These are phyloP conservation scores for Nidularia pulvinata DNA, from an alignment of 768 basidiomycete genomes.

Conservation along the genomic window DNA sequence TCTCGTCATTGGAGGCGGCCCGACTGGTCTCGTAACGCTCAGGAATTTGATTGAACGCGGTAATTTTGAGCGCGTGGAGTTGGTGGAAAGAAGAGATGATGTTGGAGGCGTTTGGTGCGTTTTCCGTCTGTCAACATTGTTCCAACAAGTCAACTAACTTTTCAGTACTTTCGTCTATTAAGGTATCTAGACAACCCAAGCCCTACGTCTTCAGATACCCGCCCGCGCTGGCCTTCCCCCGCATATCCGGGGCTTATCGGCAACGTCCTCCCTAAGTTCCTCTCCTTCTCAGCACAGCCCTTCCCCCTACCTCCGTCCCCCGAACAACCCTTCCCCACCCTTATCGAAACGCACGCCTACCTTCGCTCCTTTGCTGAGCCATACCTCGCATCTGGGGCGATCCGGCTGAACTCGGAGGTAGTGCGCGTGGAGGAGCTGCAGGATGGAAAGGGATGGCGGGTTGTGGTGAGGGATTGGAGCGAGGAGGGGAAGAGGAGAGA, in stretches of 20 bases:
- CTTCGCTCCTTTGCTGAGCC: conserved; percentile 31
- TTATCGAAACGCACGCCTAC: conserved; percentile 34
- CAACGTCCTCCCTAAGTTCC: conserved; percentile 46
- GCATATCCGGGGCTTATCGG: conserved; percentile 48
- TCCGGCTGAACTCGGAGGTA: conserved; percentile 41
- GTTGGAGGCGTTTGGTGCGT: conserved; percentile 53
- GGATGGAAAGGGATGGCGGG: conserved; percentile 29
- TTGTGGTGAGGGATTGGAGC: conserved; percentile 33
- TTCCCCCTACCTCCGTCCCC: conserved; percentile 27
- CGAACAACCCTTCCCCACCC: conserved; percentile 36
- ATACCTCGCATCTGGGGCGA: conserved; percentile 22
- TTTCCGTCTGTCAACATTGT: not conserved
- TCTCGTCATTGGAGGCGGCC: conserved; percentile 46
- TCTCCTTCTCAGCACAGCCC: conserved; percentile 31
- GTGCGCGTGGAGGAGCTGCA: conserved; percentile 30
- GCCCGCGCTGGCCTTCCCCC: conserved; percentile 41
- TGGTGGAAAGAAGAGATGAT: conserved; percentile 44
- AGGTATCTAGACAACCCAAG: conserved; percentile 29
- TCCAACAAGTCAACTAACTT: not conserved
- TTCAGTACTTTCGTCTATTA: not conserved
- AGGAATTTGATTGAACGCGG: conserved; percentile 45
- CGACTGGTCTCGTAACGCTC: conserved; percentile 44
- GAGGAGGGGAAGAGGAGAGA: conserved; percentile 10
- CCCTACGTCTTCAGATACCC: not conserved
- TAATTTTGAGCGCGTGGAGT: conserved; percentile 37